These are phyloP conservation scores for Mycosphaerella sp. DNA, from an alignment of 2,329 filamentous ascomycete species.

Conservation along the genomic window DNA sequence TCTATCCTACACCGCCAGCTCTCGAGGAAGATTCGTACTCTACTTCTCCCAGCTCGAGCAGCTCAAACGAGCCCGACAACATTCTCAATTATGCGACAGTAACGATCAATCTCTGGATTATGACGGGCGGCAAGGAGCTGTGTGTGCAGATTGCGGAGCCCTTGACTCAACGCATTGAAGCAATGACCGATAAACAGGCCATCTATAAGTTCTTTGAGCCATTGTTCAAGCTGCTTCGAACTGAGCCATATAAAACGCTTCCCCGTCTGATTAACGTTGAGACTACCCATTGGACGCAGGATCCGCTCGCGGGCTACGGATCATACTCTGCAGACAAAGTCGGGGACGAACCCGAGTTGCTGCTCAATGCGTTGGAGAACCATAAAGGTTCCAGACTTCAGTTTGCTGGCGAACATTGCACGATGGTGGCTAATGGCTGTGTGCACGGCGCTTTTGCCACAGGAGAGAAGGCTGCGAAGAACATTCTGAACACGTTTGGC, in stretches of 20 bases:
- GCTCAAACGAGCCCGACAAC: constrained; percentile 29
- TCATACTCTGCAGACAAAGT: constrained; percentile 42
- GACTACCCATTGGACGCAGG: constrained; percentile 42
- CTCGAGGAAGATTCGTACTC: constrained; percentile 25
- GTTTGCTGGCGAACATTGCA: constrained; percentile 38
- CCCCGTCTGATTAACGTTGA: constrained; percentile 37
- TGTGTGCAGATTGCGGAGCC: constrained; percentile 42
- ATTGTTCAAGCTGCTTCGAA: constrained; percentile 40
- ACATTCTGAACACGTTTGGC: constrained; percentile 35
- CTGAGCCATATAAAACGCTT: constrained; percentile 41
- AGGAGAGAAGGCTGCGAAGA: constrained; percentile 39
- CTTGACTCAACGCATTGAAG: constrained; percentile 41
- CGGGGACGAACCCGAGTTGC: constrained; percentile 37
- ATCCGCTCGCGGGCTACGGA: constrained; percentile 40
- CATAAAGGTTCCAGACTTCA: constrained; percentile 36
- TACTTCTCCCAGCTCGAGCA: constrained; percentile 27
- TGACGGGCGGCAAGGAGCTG: constrained; percentile 39
- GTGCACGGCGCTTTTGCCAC: constrained; percentile 43
- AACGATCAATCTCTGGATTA: constrained; percentile 42
- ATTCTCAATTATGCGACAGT: constrained; percentile 42
- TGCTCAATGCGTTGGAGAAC: constrained; percentile 35
- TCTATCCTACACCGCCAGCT: constrained; percentile 36
- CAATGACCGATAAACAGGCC: constrained; percentile 36
- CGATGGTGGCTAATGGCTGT: constrained; percentile 39
- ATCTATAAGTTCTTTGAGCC: constrained; percentile 42